Base-by-base conservation (phyloP, 1,139 yeast genomes). In the Diutina mesorugosa region DNA sequence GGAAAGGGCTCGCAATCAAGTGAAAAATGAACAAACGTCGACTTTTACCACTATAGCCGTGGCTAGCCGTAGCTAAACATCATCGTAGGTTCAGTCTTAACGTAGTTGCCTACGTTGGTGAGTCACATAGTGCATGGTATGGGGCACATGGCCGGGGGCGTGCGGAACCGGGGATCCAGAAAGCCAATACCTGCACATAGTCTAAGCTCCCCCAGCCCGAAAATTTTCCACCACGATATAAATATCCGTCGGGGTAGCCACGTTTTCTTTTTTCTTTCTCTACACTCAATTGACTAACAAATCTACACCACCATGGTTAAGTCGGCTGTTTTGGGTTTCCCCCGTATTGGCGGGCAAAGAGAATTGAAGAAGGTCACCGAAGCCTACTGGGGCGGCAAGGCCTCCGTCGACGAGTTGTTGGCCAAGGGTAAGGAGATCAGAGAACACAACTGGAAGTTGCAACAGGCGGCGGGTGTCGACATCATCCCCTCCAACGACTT, bases 281-380 rank as follows among this genome's bases (percentile, higher is more conserved):
- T 32, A 21, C 26, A 21, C 26, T 28, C 51, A 47, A 47, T 47
- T 47, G 48, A 46, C 48, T 47, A 47, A 47, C 32, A 9, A 48
- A 48, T 30, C 47, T n/a, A 45, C 6, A 9, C 12, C 32, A 50
- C 9, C 53, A 90, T 91, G 97, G 97, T 91, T 76, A 86, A 85
- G 77, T 91, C 98, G 65, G 84, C 97, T 70, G 95, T 91, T 68
- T 85, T 91, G 79, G 99, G 99, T 76, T 91, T 91, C 91, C 99
- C 99, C 80, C 93, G 98, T 83, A 91, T 87, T 68, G 95, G 99
- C 72, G 95, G 97, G 67, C 90, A 90, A 81, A 93, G 99, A 85
- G 99, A 93, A 80, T 86, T 93, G 77, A 93, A 93, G 81, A 93
- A 93, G 80, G 89, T 89, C 76, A 93, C 99, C 66, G 99, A 93